Conservation (phyloP, 768 basidiomycete genomes). For the Termitomyces sp. region DNA sequence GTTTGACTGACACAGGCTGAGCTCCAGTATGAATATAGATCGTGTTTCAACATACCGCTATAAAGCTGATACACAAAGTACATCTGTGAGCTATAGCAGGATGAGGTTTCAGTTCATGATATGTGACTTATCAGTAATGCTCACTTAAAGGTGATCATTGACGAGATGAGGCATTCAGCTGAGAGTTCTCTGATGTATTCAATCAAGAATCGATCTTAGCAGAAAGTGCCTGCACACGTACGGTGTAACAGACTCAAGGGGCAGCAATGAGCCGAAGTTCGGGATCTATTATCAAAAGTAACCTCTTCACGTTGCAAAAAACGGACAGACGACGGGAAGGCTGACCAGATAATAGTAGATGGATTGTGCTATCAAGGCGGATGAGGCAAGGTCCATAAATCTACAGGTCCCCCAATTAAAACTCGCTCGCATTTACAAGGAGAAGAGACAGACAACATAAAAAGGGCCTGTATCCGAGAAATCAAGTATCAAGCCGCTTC, state of each 20-base stretch:
- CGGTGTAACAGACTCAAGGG: conserved; percentile 33
- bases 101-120: background rate
- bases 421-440: background rate
- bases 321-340: background rate
- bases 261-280: conserved; percentile 33
- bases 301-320: background rate
- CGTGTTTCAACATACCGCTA: conserved; percentile 18
- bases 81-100: conserved; percentile 9
- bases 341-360: conserved; percentile 39
- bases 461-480: conserved; percentile 13
- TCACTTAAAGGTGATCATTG: conserved; percentile 37
- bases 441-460: conserved; percentile 20
- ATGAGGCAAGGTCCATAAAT: conserved; percentile 31
- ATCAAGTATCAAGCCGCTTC: background rate
- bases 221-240: conserved; percentile 19
- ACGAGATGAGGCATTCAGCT: conserved; percentile 36
- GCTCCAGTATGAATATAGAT: background rate
- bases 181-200: conserved; percentile 25
- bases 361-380: conserved; percentile 34
- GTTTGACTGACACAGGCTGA: conserved; percentile 17
- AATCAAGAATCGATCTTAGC: background rate
- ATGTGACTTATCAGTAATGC: background rate
- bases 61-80: conserved; percentile 39
- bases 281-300: conserved; percentile 27
- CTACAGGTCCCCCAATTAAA: conserved; percentile 8